Conservation (phyloP, 129 eudicot genomes). For the Tanacetum coccineum region DNA sequence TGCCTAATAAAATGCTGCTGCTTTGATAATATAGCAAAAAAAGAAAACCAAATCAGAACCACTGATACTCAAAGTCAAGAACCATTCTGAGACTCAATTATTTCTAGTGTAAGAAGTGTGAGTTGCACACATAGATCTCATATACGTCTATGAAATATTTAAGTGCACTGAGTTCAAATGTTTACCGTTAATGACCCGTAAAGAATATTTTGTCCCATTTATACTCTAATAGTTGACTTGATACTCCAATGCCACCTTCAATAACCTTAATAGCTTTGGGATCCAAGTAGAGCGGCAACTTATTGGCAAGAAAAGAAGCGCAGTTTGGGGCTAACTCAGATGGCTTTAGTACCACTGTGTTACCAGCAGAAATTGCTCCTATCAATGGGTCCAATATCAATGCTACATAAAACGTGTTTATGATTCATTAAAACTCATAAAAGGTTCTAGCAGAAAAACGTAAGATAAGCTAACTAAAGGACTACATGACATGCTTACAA, state of each 20-base stretch:
- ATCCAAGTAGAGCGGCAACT: constrained; percentile 69
- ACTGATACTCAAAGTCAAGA: too few species aligned
- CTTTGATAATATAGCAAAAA: too few species aligned
- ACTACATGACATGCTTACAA: constrained; percentile 38
- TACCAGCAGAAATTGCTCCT: constrained; percentile 96
- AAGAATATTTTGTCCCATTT: constrained; percentile 95
- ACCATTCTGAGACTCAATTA: too few species aligned
- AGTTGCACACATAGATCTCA: background rate
- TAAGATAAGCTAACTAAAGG: background rate
- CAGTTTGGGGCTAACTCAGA: constrained; percentile 77
- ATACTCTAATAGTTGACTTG: constrained; percentile 45
- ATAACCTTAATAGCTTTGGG: constrained; percentile 57
- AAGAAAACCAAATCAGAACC: too few species aligned
- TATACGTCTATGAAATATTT: too few species aligned
- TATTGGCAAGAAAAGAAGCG: constrained; percentile 61
- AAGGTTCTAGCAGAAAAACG: background rate
- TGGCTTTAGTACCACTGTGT: constrained; percentile 71
- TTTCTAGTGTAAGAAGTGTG: too few species aligned
- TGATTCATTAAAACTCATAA: background rate
- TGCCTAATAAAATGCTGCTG: too few species aligned
- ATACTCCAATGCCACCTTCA: constrained; percentile 70
- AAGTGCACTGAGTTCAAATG: too few species aligned
- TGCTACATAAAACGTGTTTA: constrained; percentile 38
- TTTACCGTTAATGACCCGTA: too few species aligned
- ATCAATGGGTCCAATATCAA: constrained; percentile 79